Evolutionary conservation across 495 filamentous ascomycete genomes (phyloP).

Genomic region (Penicillium bialowiezense): DNA sequence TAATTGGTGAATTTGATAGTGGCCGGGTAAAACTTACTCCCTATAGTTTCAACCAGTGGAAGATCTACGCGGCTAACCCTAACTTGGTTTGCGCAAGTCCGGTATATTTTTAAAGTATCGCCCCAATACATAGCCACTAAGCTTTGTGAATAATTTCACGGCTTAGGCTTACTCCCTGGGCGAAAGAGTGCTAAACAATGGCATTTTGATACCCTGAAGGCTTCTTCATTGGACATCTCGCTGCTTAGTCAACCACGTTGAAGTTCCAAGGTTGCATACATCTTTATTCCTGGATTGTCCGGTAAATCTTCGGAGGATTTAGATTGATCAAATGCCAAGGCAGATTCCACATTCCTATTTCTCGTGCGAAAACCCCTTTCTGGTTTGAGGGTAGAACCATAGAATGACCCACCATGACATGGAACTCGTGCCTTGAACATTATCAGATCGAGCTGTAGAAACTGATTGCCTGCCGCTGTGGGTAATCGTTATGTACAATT

Average conservation of each 20-base stretch:
- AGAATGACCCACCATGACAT: not conserved
- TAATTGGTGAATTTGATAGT: not conserved
- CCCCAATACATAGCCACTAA: too few relatives aligned
- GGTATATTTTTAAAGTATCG: not conserved
- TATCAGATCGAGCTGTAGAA: not conserved
- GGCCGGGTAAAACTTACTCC: slow-evolving; percentile 2
- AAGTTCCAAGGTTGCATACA: not conserved
- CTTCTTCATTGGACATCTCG: too few relatives aligned
- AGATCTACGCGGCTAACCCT: not conserved
- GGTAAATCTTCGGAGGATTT: not conserved
- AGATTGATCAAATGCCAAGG: not conserved
- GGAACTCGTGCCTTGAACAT: not conserved
- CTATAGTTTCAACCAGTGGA: not conserved
- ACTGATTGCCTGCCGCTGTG: not conserved
- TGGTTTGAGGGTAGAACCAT: not conserved
- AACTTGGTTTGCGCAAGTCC: not conserved
- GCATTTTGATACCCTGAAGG: too few relatives aligned
- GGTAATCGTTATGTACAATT: too few relatives aligned
- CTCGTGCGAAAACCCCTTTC: not conserved
- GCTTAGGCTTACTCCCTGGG: too few relatives aligned
- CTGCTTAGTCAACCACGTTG: too few relatives aligned
- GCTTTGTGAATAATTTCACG: too few relatives aligned
- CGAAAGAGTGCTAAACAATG: too few relatives aligned
- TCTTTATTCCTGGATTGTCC: not conserved
- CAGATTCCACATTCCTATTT: not conserved